phyloP scores from a whole-genome alignment of 2,329 filamentous ascomycete genomes.

The Penicillium frequentans region DNA sequence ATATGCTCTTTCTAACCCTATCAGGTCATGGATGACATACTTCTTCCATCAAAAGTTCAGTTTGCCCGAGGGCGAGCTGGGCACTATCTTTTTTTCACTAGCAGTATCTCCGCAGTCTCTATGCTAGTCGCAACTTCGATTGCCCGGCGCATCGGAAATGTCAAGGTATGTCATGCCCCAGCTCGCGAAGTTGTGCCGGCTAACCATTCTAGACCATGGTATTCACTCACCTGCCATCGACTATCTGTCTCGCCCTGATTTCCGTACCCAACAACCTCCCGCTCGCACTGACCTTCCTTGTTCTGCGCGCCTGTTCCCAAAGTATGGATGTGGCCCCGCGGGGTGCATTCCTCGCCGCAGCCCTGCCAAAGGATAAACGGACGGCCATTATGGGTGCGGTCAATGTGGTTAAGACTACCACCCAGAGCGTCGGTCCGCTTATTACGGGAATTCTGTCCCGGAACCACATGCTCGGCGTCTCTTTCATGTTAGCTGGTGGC shows the following conservation, averaged over 20 bases:
- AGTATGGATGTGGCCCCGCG: constrained; percentile 72
- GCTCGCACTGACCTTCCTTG: constrained; percentile 59
- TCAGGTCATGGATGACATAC: constrained; percentile 55
- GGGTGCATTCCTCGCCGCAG: constrained; percentile 66
- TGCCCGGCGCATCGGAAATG: constrained; percentile 61
- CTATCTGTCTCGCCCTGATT: constrained; percentile 64
- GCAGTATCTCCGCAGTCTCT: constrained; percentile 42
- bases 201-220: constrained; percentile 63
- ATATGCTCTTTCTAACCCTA: constrained; percentile 22
- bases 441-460: constrained; percentile 65
- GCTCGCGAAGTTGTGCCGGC: background rate
- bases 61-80: constrained; percentile 53
- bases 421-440: constrained; percentile 62
- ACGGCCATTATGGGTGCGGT: constrained; percentile 71
- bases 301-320: constrained; percentile 62
- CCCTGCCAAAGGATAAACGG: constrained; percentile 64
- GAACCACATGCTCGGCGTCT: constrained; percentile 58
- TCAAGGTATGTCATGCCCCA: constrained; percentile 38
- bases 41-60: constrained; percentile 58
- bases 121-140: constrained; percentile 60
- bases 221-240: constrained; percentile 70
- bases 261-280: constrained; percentile 56
- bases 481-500: constrained; percentile 62
- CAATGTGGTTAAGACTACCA: constrained; percentile 67
- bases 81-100: constrained; percentile 55